These are phyloP conservation scores for Linnemannia schmuckeri DNA, from an alignment of 192 early-diverging fungal species.

Conservation along the genomic window DNA sequence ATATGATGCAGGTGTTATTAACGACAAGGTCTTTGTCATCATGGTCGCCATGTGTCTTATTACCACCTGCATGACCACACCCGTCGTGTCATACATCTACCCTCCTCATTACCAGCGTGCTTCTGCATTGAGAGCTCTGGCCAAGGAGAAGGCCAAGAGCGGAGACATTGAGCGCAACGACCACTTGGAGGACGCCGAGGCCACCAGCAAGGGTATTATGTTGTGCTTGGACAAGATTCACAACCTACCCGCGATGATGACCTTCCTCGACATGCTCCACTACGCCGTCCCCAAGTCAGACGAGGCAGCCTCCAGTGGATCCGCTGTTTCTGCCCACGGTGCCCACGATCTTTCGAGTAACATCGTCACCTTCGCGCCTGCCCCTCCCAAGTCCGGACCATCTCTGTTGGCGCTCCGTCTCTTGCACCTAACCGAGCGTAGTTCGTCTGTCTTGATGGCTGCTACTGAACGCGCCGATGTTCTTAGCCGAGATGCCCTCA, in stretches of 20 bases:
- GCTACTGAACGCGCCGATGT: conserved; percentile 72
- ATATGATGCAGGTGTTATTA: conserved; percentile 85
- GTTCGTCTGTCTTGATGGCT: conserved; percentile 85
- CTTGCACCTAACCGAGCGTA: conserved; percentile 82
- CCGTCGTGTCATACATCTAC: conserved; percentile 80
- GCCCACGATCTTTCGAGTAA: conserved; percentile 7
- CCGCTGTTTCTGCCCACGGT: conserved; percentile 2
- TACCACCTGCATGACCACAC: conserved; percentile 92
- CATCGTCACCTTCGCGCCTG: conserved; percentile 22
- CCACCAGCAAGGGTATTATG: conserved; percentile 30
- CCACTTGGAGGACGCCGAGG: neutral
- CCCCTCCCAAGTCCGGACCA: conserved; percentile 6
- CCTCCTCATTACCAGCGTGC: conserved; percentile 73
- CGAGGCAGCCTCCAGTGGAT: neutral
- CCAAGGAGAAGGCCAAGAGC: conserved; percentile 30
- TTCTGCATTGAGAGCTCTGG: conserved; percentile 16
- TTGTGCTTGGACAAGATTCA: conserved; percentile 56
- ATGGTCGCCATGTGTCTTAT: conserved; percentile 72
- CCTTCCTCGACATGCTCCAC: conserved; percentile 53
- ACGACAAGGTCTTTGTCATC: conserved; percentile 67
- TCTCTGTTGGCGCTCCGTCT: conserved; percentile 79
- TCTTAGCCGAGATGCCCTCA: conserved; percentile 75
- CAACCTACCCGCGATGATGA: conserved; percentile 60
- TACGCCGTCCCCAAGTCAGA: conserved; percentile 13
- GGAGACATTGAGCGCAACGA: conserved; percentile 21